phyloP scores from a whole-genome alignment of 768 basidiomycete genomes.

The Hortiboletus flavorubellus region DNA sequence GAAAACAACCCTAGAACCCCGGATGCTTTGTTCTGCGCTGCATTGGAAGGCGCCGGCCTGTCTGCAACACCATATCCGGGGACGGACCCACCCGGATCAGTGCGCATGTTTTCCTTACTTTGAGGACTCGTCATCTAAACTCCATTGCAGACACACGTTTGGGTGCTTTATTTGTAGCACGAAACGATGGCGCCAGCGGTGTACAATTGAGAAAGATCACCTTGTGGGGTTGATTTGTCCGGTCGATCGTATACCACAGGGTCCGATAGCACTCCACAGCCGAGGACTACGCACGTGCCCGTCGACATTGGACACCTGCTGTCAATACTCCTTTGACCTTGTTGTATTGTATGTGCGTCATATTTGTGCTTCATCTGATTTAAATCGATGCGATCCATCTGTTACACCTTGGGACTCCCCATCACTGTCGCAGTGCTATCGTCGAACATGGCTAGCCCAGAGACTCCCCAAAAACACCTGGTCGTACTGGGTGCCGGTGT shows the following conservation, averaged over 20 bases:
- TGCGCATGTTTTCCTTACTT: slow-evolving; percentile 14
- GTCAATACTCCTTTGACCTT: not conserved
- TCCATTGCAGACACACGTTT: slow-evolving; percentile 35
- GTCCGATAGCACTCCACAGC: not conserved
- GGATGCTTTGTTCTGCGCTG: slow-evolving; percentile 36
- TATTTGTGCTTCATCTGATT: not conserved
- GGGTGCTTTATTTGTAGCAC: slow-evolving; percentile 40
- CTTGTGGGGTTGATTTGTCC: slow-evolving; percentile 35
- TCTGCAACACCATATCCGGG: slow-evolving; percentile 31
- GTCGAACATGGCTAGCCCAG: slow-evolving; percentile 11
- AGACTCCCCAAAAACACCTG: slow-evolving; percentile 13
- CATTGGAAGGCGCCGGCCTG: slow-evolving; percentile 38
- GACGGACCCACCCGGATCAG: slow-evolving; percentile 30
- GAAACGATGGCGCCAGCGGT: slow-evolving; percentile 23
- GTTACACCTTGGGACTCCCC: not conserved
- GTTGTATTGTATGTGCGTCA: not conserved
- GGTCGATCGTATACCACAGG: not conserved
- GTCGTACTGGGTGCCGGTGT: slow-evolving; percentile 40
- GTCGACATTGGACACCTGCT: not conserved
- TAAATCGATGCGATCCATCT: not conserved
- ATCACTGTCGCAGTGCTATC: not conserved
- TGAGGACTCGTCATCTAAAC: not conserved
- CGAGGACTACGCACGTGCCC: not conserved
- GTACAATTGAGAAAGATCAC: slow-evolving; percentile 40
- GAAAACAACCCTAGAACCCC: slow-evolving; percentile 3